These are phyloP conservation scores for Alternaria sp. DNA, from an alignment of 2,329 filamentous ascomycete genomes.

Conservation along the genomic window DNA sequence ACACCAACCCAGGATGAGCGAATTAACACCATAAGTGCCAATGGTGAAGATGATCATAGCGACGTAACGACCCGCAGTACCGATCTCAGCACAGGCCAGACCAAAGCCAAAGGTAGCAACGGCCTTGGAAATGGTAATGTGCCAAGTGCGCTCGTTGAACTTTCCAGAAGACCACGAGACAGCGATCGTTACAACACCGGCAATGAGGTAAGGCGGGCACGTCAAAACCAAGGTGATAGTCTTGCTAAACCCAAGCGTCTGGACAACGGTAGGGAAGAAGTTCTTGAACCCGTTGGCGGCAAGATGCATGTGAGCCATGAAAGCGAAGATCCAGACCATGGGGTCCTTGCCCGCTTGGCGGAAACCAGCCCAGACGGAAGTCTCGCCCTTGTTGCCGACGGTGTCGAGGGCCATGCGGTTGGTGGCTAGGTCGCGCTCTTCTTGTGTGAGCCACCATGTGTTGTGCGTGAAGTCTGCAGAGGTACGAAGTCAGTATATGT, in stretches of 20 bases:
- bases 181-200: slow-evolving; percentile 37
- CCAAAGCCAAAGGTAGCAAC: slow-evolving; percentile 50
- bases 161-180: slow-evolving; percentile 47
- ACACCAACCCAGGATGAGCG: slow-evolving; percentile 54
- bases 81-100: slow-evolving; percentile 43
- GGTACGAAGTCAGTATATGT: too few relatives aligned
- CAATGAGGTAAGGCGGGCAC: slow-evolving; percentile 35
- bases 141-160: slow-evolving; percentile 50
- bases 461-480: slow-evolving; percentile 36
- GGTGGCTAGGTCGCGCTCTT: slow-evolving; percentile 51
- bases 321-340: slow-evolving; percentile 51
- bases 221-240: slow-evolving; percentile 61
- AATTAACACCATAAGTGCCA: slow-evolving; percentile 48
- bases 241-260: slow-evolving; percentile 57
- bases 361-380: slow-evolving; percentile 56
- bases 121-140: slow-evolving; percentile 49
- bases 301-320: slow-evolving; percentile 41
- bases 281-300: slow-evolving; percentile 52
- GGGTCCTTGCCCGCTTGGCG: slow-evolving; percentile 59
- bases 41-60: slow-evolving; percentile 45
- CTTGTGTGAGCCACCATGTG: slow-evolving; percentile 54
- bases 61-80: slow-evolving; percentile 43
- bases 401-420: slow-evolving; percentile 55
- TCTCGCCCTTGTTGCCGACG: slow-evolving; percentile 54
- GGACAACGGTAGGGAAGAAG: slow-evolving; percentile 56